phyloP scores from a whole-genome alignment of 495 filamentous ascomycete species.

The Darksidea phi region DNA sequence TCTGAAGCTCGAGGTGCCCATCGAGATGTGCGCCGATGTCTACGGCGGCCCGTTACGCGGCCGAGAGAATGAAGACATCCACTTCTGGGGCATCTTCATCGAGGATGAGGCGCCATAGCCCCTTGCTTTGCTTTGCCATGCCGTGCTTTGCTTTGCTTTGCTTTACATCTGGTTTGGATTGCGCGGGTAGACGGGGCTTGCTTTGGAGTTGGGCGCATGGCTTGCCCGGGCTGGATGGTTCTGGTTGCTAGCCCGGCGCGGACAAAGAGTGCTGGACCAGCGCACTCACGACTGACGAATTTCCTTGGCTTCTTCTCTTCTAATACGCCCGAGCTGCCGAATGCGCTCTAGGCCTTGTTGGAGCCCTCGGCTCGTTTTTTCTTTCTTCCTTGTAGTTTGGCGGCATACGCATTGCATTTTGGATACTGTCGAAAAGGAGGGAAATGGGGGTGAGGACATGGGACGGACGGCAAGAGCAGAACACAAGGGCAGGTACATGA shows the following conservation, averaged over 20 bases:
- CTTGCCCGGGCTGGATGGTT: constrained; percentile 11
- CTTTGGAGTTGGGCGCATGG: constrained; percentile 26
- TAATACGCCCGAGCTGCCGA: no score
- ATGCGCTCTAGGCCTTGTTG: no score
- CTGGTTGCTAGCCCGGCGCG: constrained; percentile 6
- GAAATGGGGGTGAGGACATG: no score
- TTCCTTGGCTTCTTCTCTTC: constrained; percentile 7
- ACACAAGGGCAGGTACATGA: no score
- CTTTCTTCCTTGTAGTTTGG: no score
- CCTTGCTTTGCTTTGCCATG: neutral
- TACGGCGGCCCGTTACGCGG: constrained; percentile 20
- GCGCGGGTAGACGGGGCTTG: neutral
- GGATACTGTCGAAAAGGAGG: no score
- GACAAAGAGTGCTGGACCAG: constrained; percentile 25
- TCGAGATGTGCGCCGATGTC: constrained; percentile 31
- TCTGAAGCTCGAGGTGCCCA: constrained; percentile 25
- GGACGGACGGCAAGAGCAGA: no score
- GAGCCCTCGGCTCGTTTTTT: no score
- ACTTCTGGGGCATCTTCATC: constrained; percentile 30
- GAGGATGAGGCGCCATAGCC: constrained; percentile 2
- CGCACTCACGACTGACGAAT: constrained; percentile 26
- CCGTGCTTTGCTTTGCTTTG: neutral
- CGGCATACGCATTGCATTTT: no score
- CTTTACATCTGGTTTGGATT: neutral
- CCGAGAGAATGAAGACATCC: constrained; percentile 27